Percentiles rank a stretch among this genome's conserved stretches.
phyloP scores from a whole-genome alignment of 208 protist species.

The Leishmania tropica region DNA sequence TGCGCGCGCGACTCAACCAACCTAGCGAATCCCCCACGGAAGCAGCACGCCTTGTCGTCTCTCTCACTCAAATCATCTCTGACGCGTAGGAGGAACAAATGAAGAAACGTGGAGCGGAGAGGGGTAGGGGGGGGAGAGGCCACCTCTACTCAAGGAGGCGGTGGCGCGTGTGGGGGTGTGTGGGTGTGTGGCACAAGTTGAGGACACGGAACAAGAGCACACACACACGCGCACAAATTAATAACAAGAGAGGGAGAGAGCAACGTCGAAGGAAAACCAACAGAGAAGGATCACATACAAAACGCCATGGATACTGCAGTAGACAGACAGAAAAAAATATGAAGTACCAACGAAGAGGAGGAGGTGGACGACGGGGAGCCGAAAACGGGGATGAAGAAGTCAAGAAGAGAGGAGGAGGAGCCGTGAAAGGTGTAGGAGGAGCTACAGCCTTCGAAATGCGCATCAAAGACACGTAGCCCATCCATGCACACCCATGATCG shows the following conservation, averaged over 20 bases:
- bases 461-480: neutral
- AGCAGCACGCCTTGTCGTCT: neutral
- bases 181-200: neutral
- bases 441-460: neutral
- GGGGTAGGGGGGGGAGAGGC: neutral
- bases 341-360: neutral
- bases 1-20: neutral
- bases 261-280: neutral
- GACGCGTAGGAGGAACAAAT: neutral
- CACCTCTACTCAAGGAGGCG: neutral
- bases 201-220: neutral
- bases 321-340: neutral
- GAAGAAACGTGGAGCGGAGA: neutral
- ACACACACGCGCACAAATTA: conserved; percentile 5
- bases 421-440: neutral
- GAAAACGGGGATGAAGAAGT: neutral
- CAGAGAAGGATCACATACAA: neutral
- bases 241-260: neutral
- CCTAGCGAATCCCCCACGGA: neutral
- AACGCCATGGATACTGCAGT: neutral
- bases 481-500: neutral
- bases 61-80: neutral
- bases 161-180: neutral
- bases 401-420: neutral
- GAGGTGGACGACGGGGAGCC: neutral